Evolutionary conservation across 352 stramenopile species (phyloP), one percentile per base, ranked within the genome.

Genomic region (Phytophthora podocarpi): DNA sequence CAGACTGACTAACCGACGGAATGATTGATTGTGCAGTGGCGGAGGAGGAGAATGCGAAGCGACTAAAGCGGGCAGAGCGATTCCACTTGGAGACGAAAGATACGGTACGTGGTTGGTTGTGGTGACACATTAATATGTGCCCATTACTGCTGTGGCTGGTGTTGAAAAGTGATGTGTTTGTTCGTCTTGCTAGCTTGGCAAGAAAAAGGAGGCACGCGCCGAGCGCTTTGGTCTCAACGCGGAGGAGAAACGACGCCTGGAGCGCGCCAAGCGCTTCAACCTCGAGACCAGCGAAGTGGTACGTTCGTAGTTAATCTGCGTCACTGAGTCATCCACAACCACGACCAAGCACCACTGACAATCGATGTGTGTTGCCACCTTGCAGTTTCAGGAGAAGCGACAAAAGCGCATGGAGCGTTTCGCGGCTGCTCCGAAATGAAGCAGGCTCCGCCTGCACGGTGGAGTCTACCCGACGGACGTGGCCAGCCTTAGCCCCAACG

Each of bases 221-320:
- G 83, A 94, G 40, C 82, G 87, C 51, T 96, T 96, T 47, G 87
- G 87, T 8, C 59, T 96, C 24, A 96, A 93, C 34, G 85, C 68
- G 16, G 85, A 96, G 51, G 72, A 85, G 45, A 93, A 94, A 55
- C 78, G 80, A 42, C 85, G 84, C 52, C 67, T 96, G 45, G 81
- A 96, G 24, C 87, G 87, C 23, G 87, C 87, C 36, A 90, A 93
- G 69, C 85, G 87, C 50, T 96, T 96, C 54, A 81, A 83, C 12
- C 68, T 96, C 15, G 85, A 94, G 70, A 94, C 81, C 2, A 73
- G 76, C 24, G 85, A 96, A 64, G 74, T 87, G 61, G 87, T 95
- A 70, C 65, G 69, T 76, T 39, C 20, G 21, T 51, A 28, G 16
- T 60, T 51, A 48, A 13, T 36, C 28, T 20, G 39, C 47, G 26